phyloP scores from a whole-genome alignment of 495 filamentous ascomycete species.

The Amphirosellinia nigrospora region DNA sequence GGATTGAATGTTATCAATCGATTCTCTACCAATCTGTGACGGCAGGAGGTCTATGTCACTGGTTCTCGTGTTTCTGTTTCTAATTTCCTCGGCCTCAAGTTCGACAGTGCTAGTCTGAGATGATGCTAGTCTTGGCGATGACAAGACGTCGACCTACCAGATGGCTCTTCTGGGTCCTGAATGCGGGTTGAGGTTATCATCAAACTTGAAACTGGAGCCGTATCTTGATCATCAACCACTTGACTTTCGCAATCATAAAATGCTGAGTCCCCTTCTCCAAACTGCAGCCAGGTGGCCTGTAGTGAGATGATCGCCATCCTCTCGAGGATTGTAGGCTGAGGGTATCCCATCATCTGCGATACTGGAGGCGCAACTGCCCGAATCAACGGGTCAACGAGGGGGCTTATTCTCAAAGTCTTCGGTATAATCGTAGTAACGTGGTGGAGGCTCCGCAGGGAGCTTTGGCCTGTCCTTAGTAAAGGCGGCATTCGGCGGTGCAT shows the following conservation, averaged over 20 bases:
- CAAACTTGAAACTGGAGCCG: not conserved
- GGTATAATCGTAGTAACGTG: conserved; percentile 60
- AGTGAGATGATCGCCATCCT: conserved; percentile 28
- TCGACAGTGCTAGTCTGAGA: conserved; percentile 26
- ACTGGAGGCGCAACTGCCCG: conserved; percentile 45
- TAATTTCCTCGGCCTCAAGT: conserved; percentile 21
- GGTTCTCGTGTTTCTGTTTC: conserved; percentile 24
- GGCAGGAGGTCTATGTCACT: conserved; percentile 41
- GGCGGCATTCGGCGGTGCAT: conserved; percentile 45
- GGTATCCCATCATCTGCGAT: conserved; percentile 39
- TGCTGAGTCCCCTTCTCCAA: conserved; percentile 30
- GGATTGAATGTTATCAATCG: conserved; percentile 42
- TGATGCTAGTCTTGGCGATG: conserved; percentile 23
- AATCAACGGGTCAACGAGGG: conserved; percentile 29
- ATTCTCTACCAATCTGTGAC: conserved; percentile 38
- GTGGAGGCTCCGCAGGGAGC: conserved; percentile 31
- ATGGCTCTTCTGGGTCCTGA: conserved; percentile 9
- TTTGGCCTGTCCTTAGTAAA: conserved; percentile 25
- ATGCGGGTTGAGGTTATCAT: not conserved
- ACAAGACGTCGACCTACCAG: conserved; percentile 24
- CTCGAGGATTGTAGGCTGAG: conserved; percentile 39
- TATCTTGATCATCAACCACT: conserved; percentile 18
- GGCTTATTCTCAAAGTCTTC: conserved; percentile 52
- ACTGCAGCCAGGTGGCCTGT: conserved; percentile 28
- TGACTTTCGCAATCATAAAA: conserved; percentile 34